Evolutionary conservation across 805 yeast genomes (phyloP).

Genomic region (Clavispora carvajalis): DNA sequence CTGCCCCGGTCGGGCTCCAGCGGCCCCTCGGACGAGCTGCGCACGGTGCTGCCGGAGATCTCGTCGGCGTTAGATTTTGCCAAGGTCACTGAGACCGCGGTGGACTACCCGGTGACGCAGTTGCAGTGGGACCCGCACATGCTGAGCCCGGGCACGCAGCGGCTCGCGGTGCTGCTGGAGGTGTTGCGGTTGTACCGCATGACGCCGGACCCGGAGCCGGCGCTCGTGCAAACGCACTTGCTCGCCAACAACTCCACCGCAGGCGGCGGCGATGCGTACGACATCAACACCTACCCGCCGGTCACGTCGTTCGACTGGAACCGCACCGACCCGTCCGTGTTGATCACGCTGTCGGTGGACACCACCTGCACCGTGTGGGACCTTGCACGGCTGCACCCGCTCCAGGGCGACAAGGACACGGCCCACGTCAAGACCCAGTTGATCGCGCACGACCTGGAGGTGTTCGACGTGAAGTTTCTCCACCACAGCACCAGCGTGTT

Average conservation of each 20-base stretch:
- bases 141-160: slow-evolving; percentile 25
- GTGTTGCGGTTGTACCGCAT: slow-evolving; percentile 60
- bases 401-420: slow-evolving; percentile 29
- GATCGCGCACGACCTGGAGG: slow-evolving; percentile 95
- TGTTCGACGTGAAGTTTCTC: slow-evolving; percentile 83
- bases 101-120: slow-evolving; percentile 66
- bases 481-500: slow-evolving; percentile 71
- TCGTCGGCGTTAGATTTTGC: slow-evolving; percentile 35
- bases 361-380: slow-evolving; percentile 99
- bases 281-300: slow-evolving; percentile 65
- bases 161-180: slow-evolving; percentile 69
- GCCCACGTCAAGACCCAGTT: slow-evolving; percentile 82
- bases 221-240: slow-evolving; percentile 36
- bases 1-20: neutral
- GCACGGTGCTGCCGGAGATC: neutral
- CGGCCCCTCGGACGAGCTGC: slow-evolving; percentile 1
- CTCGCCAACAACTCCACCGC: slow-evolving; percentile 35
- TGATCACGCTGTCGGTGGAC: slow-evolving; percentile 85
- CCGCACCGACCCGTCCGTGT: slow-evolving; percentile 55
- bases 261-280: slow-evolving; percentile 38
- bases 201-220: slow-evolving; percentile 32
- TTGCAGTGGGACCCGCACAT: slow-evolving; percentile 68
- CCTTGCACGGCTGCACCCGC: slow-evolving; percentile 33
- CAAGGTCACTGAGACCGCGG: slow-evolving; percentile 45
- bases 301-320: slow-evolving; percentile 95